These are phyloP conservation scores for Populus tremula DNA, from an alignment of 345 rosid genomes.

Conservation along the genomic window DNA sequence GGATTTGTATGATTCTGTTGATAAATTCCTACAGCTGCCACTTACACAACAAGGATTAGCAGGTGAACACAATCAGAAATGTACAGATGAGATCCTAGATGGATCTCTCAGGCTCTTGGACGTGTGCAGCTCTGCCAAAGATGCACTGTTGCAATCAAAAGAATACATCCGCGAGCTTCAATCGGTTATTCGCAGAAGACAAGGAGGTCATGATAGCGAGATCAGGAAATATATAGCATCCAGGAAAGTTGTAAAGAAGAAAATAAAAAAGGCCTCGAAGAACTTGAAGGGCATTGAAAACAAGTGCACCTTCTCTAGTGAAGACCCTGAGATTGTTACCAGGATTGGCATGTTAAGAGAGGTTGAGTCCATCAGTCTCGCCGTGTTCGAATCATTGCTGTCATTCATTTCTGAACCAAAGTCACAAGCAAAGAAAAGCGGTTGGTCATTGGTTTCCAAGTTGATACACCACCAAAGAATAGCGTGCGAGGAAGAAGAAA, in stretches of 20 bases:
- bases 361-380: conserved; percentile 12
- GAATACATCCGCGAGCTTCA: neutral
- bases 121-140: neutral
- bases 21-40: neutral
- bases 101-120: neutral
- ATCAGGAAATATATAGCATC: neutral
- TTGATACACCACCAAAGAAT: conserved; percentile 10
- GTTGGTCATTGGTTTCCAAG: conserved; percentile 19
- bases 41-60: neutral
- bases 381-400: conserved; percentile 15
- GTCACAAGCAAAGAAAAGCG: neutral
- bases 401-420: neutral
- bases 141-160: neutral
- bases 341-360: conserved; percentile 10
- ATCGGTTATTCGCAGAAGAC: neutral
- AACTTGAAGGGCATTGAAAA: neutral
- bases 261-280: neutral
- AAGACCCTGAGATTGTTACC: neutral
- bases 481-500: neutral
- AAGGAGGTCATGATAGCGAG: neutral
- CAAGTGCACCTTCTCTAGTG: neutral
- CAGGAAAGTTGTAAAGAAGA: neutral
- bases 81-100: neutral
- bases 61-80: neutral
- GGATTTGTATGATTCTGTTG: neutral